Conservation (phyloP, 1,284 basidiomycete species). For the Veloporphyrellus conicus region DNA sequence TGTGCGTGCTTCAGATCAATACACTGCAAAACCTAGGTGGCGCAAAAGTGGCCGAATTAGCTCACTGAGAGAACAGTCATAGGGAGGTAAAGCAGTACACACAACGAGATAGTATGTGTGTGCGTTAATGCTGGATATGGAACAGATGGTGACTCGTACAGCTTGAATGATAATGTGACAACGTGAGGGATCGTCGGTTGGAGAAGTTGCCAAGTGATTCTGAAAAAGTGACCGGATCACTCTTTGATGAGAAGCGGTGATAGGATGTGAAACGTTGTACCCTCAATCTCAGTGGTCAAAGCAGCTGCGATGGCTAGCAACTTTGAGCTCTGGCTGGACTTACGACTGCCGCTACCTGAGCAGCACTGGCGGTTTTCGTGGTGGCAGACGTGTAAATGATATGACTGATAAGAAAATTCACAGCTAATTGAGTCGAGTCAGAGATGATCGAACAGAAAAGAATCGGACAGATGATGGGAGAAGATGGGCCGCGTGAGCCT, state of each 20-base stretch:
- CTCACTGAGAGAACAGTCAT: background rate
- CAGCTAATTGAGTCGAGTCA: slow-evolving; percentile 17
- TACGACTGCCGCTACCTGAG: background rate
- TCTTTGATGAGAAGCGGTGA: too few relatives aligned
- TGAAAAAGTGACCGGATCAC: too few relatives aligned
- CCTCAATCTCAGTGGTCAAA: background rate
- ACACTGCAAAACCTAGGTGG: slow-evolving; percentile 23
- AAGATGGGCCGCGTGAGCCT: slow-evolving; percentile 4
- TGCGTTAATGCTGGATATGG: too few relatives aligned
- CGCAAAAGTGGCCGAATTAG: slow-evolving; percentile 8
- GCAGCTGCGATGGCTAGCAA: too few relatives aligned
- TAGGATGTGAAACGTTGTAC: slow-evolving; percentile 1
- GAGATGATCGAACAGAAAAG: slow-evolving; percentile 5
- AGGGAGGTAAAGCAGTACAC: background rate
- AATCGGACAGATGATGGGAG: slow-evolving; percentile 11
- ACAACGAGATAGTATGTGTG: background rate
- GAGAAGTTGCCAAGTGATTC: too few relatives aligned
- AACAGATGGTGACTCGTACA: too few relatives aligned
- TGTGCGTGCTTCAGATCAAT: slow-evolving; percentile 18
- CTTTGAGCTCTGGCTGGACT: too few relatives aligned
- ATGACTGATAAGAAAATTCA: slow-evolving; percentile 10
- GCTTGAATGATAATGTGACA: too few relatives aligned
- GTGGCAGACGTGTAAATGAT: background rate
- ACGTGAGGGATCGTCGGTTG: too few relatives aligned
- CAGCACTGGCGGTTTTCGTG: background rate